Evolutionary conservation across 1,139 yeast genomes (phyloP).

Genomic region (Hyphopichia wangnamkhiaoensis): DNA sequence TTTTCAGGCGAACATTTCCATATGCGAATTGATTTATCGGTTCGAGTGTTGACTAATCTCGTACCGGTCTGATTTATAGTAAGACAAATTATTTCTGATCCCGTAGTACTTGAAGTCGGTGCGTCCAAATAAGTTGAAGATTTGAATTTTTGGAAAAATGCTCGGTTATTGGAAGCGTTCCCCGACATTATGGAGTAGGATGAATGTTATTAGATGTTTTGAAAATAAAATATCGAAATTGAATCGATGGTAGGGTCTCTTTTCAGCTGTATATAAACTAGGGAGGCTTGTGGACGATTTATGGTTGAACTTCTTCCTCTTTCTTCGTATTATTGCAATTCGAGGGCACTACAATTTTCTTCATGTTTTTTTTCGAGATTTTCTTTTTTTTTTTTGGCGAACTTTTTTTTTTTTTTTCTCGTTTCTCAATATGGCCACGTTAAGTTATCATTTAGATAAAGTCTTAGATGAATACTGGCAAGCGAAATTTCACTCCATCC

Average conservation of each 20-base stretch:
- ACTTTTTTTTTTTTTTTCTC: not conserved
- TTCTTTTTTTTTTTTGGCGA: not conserved
- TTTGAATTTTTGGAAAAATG: constrained; percentile 26
- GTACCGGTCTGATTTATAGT: constrained; percentile 44
- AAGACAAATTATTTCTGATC: constrained; percentile 33
- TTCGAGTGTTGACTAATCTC: constrained; percentile 45
- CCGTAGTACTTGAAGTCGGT: constrained; percentile 26
- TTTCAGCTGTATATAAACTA: too few relatives aligned
- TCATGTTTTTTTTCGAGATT: not conserved
- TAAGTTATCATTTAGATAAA: too few relatives aligned
- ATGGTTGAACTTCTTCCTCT: too few relatives aligned
- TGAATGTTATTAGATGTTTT: too few relatives aligned
- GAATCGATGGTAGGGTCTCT: too few relatives aligned
- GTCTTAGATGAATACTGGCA: too few relatives aligned
- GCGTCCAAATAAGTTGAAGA: constrained; percentile 25
- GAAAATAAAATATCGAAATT: too few relatives aligned
- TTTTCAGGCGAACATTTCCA: constrained; percentile 39
- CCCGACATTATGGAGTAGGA: too few relatives aligned
- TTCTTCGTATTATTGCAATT: not conserved
- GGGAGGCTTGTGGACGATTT: too few relatives aligned
- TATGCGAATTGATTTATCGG: constrained; percentile 46
- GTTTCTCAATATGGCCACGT: not conserved
- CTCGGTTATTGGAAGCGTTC: constrained; percentile 10
- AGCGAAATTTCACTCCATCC: too few relatives aligned
- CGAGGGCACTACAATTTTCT: too few relatives aligned